A percentile compares a stretch with the other conserved stretches of the same genome.
Conservation (phyloP, 78 protist species). For the Dictyostelium intermedium region DNA sequence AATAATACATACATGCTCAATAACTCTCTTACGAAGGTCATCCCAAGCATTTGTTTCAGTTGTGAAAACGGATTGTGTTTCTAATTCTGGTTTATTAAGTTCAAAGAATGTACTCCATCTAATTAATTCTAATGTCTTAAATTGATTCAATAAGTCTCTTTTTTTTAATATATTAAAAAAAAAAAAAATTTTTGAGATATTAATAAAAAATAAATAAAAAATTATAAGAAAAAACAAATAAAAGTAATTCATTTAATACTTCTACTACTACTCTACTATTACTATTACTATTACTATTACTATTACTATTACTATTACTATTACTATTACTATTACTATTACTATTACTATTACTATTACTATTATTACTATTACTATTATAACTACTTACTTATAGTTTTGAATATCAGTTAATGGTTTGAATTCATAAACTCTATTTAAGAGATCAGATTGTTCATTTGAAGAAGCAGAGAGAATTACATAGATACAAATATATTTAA, state of each 20-base stretch:
- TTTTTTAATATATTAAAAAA: not conserved
- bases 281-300: too few relatives aligned
- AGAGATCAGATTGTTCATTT: conserved; percentile 82
- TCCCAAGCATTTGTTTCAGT: conserved; percentile 51
- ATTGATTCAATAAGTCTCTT: conserved; percentile 23
- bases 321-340: too few relatives aligned
- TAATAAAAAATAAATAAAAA: too few relatives aligned
- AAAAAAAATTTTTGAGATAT: not conserved
- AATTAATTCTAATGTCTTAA: conserved; percentile 68
- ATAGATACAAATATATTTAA: conserved; percentile 66
- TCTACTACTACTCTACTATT: too few relatives aligned
- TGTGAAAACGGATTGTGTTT: conserved; percentile 4
- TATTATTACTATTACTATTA: too few relatives aligned
- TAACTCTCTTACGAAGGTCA: conserved; percentile 74
- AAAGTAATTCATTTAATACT: too few relatives aligned
- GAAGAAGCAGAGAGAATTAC: conserved; percentile 76
- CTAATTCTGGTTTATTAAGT: conserved; percentile 19
- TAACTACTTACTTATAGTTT: conserved; percentile 52
- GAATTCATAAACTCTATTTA: conserved; percentile 50
- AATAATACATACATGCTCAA: conserved; percentile 84
- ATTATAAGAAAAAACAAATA: too few relatives aligned
- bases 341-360: too few relatives aligned
- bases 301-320: too few relatives aligned
- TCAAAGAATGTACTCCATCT: conserved; percentile 74
- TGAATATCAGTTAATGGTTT: conserved; percentile 78